A percentile compares a stretch with the other conserved stretches of the same genome.
These are phyloP conservation scores for Trypanosoma platydactyli DNA, from an alignment of 208 protist genomes.

Conservation along the genomic window DNA sequence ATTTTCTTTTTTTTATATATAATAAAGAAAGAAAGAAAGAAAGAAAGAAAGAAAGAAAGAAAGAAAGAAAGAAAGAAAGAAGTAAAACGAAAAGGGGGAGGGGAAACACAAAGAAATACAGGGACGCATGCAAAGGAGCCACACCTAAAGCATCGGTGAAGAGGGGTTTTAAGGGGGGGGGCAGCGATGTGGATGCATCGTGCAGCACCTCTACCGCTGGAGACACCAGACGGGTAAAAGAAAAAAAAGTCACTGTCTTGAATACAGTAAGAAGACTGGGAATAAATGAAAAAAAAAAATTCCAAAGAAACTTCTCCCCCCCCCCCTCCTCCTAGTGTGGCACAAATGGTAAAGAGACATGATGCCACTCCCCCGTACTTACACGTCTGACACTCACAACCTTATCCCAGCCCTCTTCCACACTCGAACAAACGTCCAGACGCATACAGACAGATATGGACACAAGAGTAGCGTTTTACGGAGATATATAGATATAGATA, in stretches of 20 bases:
- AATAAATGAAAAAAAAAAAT: conserved; percentile 5
- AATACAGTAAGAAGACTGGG: not conserved
- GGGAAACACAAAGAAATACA: too few species aligned
- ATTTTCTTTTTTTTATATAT: conserved; percentile 8
- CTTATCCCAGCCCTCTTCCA: not conserved
- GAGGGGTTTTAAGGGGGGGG: too few species aligned
- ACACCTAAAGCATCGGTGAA: conserved; percentile 11
- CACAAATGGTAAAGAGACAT: too few species aligned
- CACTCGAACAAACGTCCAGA: too few species aligned
- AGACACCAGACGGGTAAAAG: conserved; percentile 17
- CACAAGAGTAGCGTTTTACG: too few species aligned
- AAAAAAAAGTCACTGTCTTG: not conserved
- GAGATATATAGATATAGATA: not conserved
- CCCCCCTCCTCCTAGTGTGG: too few species aligned
- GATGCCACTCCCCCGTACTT: not conserved
- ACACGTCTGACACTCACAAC: not conserved
- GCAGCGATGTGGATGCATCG: too few species aligned
- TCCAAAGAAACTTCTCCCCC: not conserved
- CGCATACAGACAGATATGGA: too few species aligned
- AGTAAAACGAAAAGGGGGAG: conserved; percentile 18
- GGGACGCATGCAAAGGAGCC: too few species aligned
- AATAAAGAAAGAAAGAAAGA: conserved; percentile 12
- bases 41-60: conserved; percentile 15
- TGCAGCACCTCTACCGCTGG: not conserved
- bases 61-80: conserved; percentile 25